These are phyloP conservation scores for Zoysia japonica DNA, from an alignment of 176 grass and related monocot genomes.

Conservation along the genomic window DNA sequence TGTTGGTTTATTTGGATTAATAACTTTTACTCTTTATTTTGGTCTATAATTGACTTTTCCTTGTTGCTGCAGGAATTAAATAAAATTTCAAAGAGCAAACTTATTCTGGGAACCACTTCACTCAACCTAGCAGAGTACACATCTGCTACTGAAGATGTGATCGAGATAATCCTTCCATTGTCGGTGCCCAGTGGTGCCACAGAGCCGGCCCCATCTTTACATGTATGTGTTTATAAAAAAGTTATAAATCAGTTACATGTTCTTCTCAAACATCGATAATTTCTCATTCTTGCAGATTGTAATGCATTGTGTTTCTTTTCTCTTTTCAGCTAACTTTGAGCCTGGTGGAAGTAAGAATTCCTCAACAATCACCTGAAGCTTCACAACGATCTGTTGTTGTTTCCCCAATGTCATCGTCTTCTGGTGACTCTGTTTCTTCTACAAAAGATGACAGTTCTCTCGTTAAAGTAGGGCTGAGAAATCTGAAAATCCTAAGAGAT, in stretches of 20 bases:
- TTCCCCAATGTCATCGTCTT: slow-evolving; percentile 56
- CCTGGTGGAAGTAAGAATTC: slow-evolving; percentile 47
- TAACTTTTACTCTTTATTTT: slow-evolving; percentile 28
- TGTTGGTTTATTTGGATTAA: background rate
- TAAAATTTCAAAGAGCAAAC: slow-evolving; percentile 72
- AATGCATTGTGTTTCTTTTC: slow-evolving; percentile 29
- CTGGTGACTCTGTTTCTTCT: slow-evolving; percentile 55
- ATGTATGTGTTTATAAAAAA: slow-evolving; percentile 56
- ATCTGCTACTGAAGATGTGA: slow-evolving; percentile 56
- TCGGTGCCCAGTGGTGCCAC: slow-evolving; percentile 42
- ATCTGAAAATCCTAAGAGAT: slow-evolving; percentile 78
- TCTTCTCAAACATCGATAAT: slow-evolving; percentile 19
- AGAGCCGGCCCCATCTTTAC: slow-evolving; percentile 59
- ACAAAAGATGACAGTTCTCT: slow-evolving; percentile 81
- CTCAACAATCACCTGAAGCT: slow-evolving; percentile 49
- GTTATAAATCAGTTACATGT: background rate
- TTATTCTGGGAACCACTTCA: slow-evolving; percentile 64
- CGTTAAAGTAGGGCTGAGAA: slow-evolving; percentile 81
- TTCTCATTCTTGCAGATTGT: slow-evolving; percentile 39
- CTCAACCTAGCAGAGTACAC: slow-evolving; percentile 76
- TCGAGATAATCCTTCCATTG: slow-evolving; percentile 74
- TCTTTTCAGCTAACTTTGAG: slow-evolving; percentile 60
- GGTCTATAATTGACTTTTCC: slow-evolving; percentile 7
- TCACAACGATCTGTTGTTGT: slow-evolving; percentile 44
- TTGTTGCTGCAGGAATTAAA: slow-evolving; percentile 43